These are phyloP conservation scores for Rhizophora apiculata DNA, from an alignment of 345 rosid species.

Conservation along the genomic window DNA sequence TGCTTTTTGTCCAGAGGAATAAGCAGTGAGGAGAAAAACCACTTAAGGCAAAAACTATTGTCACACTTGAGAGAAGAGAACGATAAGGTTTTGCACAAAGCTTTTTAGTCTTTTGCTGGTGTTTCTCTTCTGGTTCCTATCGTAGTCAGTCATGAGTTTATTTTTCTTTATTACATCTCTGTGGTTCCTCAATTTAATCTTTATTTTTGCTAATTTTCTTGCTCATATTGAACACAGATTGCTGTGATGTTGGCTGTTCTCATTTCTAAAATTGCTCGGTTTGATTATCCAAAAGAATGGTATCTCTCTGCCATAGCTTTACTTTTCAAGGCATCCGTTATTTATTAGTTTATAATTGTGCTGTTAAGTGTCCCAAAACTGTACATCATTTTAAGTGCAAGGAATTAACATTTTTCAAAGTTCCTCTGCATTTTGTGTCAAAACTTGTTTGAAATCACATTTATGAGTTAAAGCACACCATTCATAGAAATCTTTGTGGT, in stretches of 20 bases:
- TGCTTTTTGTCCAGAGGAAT: slow-evolving; percentile 58
- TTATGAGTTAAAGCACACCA: neutral
- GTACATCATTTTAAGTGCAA: neutral
- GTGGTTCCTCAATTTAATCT: too few relatives aligned
- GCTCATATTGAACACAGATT: slow-evolving; percentile 44
- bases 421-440: too few relatives aligned
- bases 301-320: slow-evolving; percentile 10
- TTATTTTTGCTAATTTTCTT: neutral
- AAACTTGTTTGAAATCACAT: neutral
- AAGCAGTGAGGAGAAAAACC: slow-evolving; percentile 77
- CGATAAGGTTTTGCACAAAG: slow-evolving; percentile 47
- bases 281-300: slow-evolving; percentile 98
- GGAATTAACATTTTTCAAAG: too few relatives aligned
- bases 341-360: neutral
- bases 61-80: slow-evolving; percentile 86
- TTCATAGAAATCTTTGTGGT: slow-evolving; percentile 6
- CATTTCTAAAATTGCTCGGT: slow-evolving; percentile 84
- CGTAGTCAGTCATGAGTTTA: neutral
- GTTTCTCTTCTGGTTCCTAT: neutral
- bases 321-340: neutral
- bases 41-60: slow-evolving; percentile 68
- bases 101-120: neutral
- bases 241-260: slow-evolving; percentile 84
- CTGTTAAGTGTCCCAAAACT: neutral
- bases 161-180: neutral